Evolutionary conservation across 1,139 yeast species (phyloP), one percentile per base, ranked within the genome.

Genomic region (Ashbya aceris): DNA sequence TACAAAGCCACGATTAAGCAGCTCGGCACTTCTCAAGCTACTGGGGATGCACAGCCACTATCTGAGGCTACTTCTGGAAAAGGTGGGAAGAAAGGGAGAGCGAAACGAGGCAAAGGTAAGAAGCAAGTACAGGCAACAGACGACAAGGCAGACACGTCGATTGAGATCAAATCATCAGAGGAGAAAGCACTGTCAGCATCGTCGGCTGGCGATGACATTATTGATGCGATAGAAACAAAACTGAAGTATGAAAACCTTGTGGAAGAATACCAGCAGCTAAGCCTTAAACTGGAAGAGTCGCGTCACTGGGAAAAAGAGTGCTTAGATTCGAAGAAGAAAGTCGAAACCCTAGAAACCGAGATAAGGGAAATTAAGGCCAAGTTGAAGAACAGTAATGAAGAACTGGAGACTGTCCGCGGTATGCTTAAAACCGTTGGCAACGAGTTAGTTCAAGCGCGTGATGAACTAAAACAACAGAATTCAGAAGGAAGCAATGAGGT

Each of bases 351-450:
- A 27, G 46, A 49, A 23, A 38, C 37, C 5, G 53, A 59, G 30
- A 36, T 46, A 10, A 42, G 40, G 7, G 38, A 42, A 2, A 23
- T 46, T 29, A 41, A 49, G 28, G 40, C 43, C 28, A 54, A 50
- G 38, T 38, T 60, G 20, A 56, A 53, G 35, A 40, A 42, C 14
- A 61, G 58, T 39, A 42, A 46, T 29, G 53, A 49, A 8, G 67
- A 62, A 42, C 45, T 66, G 23, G 66, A 65, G 42, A 59, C 56
- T 39, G 69, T 83, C 41, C 73, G 80, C 49, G 95, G 84, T 45
- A 82, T 79, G 83, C 62, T 86, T 39, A 74, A 73, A 50, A 77
- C 75, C 40, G 71, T 86, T 14, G 95, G 95, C 1, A 75, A 82
- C 53, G 93, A 84, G 40, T 67, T 85, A 23, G 93, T 85, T 9